Base-by-base conservation (phyloP, 352 stramenopile species). In the Globisporangium camurandrum region DNA sequence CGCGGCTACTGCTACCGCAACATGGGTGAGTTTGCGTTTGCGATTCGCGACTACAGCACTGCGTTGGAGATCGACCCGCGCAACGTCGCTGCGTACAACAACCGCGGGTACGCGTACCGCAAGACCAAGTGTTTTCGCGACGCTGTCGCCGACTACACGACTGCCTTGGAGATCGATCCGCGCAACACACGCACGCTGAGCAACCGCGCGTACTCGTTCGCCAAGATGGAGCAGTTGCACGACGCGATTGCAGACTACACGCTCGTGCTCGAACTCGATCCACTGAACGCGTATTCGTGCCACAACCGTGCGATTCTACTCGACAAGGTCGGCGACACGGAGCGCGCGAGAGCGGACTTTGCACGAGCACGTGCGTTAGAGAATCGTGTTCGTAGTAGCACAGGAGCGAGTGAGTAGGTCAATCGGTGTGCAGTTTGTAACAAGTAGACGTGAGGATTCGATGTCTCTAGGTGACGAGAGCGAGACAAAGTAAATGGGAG, bases 221-320 rank as follows among this genome's bases (percentile, higher is more conserved):
- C 84, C 24, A 93, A 93, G 64, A 88, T 88, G 71, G 84, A 82
- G 22, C 52, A 53, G 20, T 70, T 83, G 26, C 47, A 66, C 47
- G 62, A 78, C 41, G 80, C 80, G 20, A 72, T 93, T 22, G 66
- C 51, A 27, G 86, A 95, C 61, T 95, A 95, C 62, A 68, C 71
- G 17, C 62, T 57, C 14, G 84, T 93, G n/a, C 53, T 95, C 14
- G 54, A 51, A 27, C 56, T 94, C 16, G 82, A 94, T 31, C 60
- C 75, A 19, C 53, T 70, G 20, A 95, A 92, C 52, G 64, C 70
- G 2, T 92, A 96, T 61, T 86, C 84, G 33, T 78, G 64, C 43
- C 82, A 96, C 64, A 95, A 96, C 52, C 74, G 84, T 17, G 83
- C 69, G 46, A 92, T 95, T 64, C 62, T 88, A 17, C 59, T 84